Base-by-base conservation (phyloP, 768 basidiomycete species). In the Cystobasidium tubakii region DNA sequence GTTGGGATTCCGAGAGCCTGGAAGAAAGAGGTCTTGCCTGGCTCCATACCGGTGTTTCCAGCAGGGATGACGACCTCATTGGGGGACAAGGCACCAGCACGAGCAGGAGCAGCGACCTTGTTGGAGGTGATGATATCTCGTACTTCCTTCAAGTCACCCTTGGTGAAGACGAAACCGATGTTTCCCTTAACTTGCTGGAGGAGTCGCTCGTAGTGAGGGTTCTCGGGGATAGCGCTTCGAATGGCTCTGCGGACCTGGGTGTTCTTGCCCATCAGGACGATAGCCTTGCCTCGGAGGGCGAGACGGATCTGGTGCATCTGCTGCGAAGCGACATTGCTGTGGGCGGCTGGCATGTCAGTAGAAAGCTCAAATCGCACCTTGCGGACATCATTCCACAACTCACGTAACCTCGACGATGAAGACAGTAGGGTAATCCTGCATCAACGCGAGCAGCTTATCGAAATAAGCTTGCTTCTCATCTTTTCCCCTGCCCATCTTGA, bases 11-110 rank as follows among this genome's bases (percentile, higher is more conserved):
- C 89, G 81, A 99, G 89, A 73, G 96, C 96, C 86, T 99, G 96
- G 92, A 99, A 99, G 92, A 98, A 99, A 79, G 96, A 96, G 75
- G 96, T 99, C 87, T 99, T 99, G 81, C 95, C 96, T 79, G 96
- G 96, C 83, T 98, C 96, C 96, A 99, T 99, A 83, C 94, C 94
- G 71, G 96, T 99, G 88, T 98, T 98, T 75, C 93, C 89, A 55
- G 89, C 92, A 42, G 94, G 92, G 78, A 99, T 90, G 75, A 84
- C 84, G 80, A 98, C 95, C 79, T 98, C 89, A 84, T 87, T 88
- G 81, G 95, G 90, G 43, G 95, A 94, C 79, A 88, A 87, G 42
- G 95, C 95, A 86, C 94, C 95, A 76, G 96, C 94, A 86, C 96
- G 92, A 78, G 96, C 96, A 57, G 96, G 96, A 64, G 96, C 96